phyloP scores from a whole-genome alignment of 129 eudicot species.

The Gnaphalium uliginosum region DNA sequence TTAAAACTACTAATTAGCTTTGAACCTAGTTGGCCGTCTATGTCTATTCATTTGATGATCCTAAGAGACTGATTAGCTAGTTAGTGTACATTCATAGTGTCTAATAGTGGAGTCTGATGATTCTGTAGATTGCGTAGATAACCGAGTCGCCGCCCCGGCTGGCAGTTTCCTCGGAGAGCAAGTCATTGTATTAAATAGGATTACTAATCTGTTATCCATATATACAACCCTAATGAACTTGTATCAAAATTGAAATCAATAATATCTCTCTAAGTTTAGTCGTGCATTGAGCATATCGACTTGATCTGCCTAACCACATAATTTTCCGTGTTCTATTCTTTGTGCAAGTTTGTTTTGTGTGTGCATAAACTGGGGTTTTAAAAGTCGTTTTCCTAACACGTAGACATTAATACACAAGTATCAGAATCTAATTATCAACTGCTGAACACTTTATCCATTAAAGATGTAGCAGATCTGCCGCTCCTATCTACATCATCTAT shows the following conservation, averaged over 20 bases:
- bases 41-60: slow-evolving; percentile 1
- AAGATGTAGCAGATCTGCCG: slow-evolving; percentile 5
- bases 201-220: not conserved
- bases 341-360: not conserved
- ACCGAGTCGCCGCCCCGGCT: not conserved
- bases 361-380: not conserved
- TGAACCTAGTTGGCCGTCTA: not conserved
- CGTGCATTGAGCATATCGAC: not conserved
- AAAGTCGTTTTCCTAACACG: not conserved
- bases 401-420: not conserved
- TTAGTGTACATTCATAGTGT: slow-evolving; percentile 2
- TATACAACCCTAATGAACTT: not conserved
- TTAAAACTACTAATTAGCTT: not conserved
- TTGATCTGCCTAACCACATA: too few species aligned
- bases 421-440: slow-evolving; percentile 6
- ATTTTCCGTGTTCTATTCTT: too few species aligned
- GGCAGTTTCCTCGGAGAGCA: not conserved
- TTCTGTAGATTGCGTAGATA: not conserved
- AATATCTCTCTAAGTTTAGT: not conserved
- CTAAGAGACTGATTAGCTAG: not conserved
- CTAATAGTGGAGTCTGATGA: not conserved
- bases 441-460: slow-evolving; percentile 1
- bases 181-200: not conserved
- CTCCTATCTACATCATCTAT: slow-evolving; percentile 5
- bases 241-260: not conserved